These are phyloP conservation scores for Myxozyma neotropica DNA, from an alignment of 805 yeast genomes.

Conservation along the genomic window DNA sequence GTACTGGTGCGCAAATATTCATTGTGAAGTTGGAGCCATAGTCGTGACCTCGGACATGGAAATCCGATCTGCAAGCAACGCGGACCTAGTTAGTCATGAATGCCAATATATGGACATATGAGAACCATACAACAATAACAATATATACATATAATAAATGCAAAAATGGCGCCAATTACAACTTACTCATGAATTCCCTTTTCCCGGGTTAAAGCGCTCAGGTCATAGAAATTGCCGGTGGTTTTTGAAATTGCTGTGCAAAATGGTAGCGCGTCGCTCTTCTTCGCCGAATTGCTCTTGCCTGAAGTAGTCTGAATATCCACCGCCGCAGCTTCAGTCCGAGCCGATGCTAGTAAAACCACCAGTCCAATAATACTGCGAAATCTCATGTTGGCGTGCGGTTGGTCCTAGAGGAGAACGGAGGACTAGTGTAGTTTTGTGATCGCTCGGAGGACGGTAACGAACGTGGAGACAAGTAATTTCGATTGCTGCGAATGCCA, in stretches of 20 bases:
- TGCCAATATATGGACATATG: too few species aligned
- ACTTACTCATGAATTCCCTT: slow-evolving; percentile 38
- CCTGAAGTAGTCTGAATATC: neutral
- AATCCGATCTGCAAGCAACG: slow-evolving; percentile 49
- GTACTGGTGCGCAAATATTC: slow-evolving; percentile 68
- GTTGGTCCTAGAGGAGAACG: neutral
- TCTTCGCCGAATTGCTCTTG: neutral
- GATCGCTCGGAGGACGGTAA: too few species aligned
- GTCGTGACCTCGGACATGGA: slow-evolving; percentile 73
- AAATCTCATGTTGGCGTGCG: neutral
- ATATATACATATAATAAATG: neutral
- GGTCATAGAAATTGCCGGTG: slow-evolving; percentile 49
- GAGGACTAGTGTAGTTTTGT: too few species aligned
- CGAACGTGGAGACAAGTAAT: too few species aligned
- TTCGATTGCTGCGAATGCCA: too few species aligned
- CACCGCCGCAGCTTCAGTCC: slow-evolving; percentile 5
- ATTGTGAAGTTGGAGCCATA: slow-evolving; percentile 71
- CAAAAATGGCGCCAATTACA: neutral
- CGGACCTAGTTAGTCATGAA: too few species aligned
- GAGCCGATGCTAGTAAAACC: neutral
- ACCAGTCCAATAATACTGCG: neutral
- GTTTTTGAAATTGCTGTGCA: slow-evolving; percentile 41
- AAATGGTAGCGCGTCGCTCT: slow-evolving; percentile 8
- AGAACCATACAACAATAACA: too few species aligned
- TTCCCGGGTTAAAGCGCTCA: slow-evolving; percentile 44